These are phyloP conservation scores for Nakazawaea populi DNA, from an alignment of 805 yeast species.

Conservation along the genomic window DNA sequence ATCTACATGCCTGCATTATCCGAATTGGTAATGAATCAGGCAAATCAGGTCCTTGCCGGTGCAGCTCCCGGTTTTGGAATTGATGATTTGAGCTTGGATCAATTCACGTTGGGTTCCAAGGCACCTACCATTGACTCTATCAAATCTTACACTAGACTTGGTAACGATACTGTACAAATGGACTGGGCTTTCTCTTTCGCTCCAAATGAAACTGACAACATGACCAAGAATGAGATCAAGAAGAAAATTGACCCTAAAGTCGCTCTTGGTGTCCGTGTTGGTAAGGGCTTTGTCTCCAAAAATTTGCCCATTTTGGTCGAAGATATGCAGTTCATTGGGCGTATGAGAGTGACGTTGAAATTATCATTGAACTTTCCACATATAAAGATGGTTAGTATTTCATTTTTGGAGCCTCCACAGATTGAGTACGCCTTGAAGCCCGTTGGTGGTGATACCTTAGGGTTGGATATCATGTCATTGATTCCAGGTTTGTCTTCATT, in stretches of 20 bases:
- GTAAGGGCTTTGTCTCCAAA: slow-evolving; percentile 75
- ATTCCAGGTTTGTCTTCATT: slow-evolving; percentile 74
- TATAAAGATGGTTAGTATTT: slow-evolving; percentile 63
- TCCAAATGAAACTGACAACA: slow-evolving; percentile 77
- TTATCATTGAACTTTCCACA: slow-evolving; percentile 71
- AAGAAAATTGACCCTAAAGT: slow-evolving; percentile 75
- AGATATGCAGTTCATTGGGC: slow-evolving; percentile 71
- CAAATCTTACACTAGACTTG: slow-evolving; percentile 66
- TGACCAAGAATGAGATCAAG: slow-evolving; percentile 71
- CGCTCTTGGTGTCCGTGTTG: slow-evolving; percentile 73
- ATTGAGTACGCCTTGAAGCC: slow-evolving; percentile 81
- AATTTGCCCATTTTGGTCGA: slow-evolving; percentile 74
- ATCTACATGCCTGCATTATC: slow-evolving; percentile 83
- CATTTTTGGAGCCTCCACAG: slow-evolving; percentile 70
- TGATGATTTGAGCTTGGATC: slow-evolving; percentile 65
- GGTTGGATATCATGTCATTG: slow-evolving; percentile 77
- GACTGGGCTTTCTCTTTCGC: slow-evolving; percentile 80
- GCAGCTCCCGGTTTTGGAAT: slow-evolving; percentile 82
- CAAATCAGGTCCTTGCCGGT: slow-evolving; percentile 63
- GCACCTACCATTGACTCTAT: slow-evolving; percentile 72
- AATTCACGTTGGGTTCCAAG: slow-evolving; percentile 75
- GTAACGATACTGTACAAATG: slow-evolving; percentile 67
- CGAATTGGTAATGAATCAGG: slow-evolving; percentile 63
- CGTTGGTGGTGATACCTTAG: slow-evolving; percentile 85
- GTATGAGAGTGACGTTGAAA: slow-evolving; percentile 57